Evolutionary conservation across 345 rosid species (phyloP), one percentile per base, ranked within the genome.

Genomic region (Psidium friedrichsthalianum): DNA sequence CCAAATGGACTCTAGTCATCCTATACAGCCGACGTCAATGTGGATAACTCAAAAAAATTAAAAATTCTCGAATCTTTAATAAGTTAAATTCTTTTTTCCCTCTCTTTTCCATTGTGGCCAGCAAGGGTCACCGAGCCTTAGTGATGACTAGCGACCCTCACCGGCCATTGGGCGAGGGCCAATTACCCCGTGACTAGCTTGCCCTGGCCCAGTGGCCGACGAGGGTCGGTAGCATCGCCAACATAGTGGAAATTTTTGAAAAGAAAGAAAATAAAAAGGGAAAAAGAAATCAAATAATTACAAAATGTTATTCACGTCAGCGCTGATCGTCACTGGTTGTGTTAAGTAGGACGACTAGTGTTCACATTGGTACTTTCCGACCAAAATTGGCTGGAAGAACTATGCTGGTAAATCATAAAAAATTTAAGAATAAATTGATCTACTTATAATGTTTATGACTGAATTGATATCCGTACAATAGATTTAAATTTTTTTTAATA

Each of bases 61-160:
- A 47, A 47, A 47, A 47, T 47, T 49, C 12, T 49, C 2, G 12
- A 49, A 49, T 8, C 9, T 49, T 49, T 49, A 8, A 56, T 56
- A 10, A 24, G 15, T 57, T 57, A 25, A 2, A 2, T 58, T n/a
- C 5, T 0, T 25, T 25, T 11, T 11, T 11, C 0, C 11, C 25
- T 11, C 7, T 2, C 1, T 2, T 11, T 9, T 24, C 20, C 56
- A 54, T 20, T 55, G 1, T 14, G 10, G 40, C 10, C 20, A 2
- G 3, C 18, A 0, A 59, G 20, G 21, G 42, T 15, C 40, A 7
- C 1, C 1, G 1, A 18, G 9, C 21, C 2, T 27, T 0, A 0
- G 1, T 0, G 0, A 61, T 14, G 21, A 14, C 20, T 11, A 1
- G 40, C 4, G 5, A 61, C 18, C 36, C 29, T 58, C 0, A 0